phyloP scores from a whole-genome alignment of 495 filamentous ascomycete genomes.

The Podospora didyma region DNA sequence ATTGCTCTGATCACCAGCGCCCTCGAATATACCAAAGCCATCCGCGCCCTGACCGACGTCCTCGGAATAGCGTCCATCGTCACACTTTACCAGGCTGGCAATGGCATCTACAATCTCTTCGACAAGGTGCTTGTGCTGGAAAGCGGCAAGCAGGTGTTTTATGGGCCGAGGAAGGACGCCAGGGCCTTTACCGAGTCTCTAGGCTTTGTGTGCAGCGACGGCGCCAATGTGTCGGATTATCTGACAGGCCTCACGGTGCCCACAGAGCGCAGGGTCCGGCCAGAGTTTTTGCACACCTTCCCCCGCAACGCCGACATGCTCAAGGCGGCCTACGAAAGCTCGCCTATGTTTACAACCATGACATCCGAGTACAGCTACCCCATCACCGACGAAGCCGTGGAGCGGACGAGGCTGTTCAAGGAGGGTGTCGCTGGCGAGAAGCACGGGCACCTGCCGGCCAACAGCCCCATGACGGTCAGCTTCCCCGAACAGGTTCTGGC shows the following conservation, averaged over 20 bases:
- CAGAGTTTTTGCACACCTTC: constrained; percentile 36
- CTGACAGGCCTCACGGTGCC: constrained; percentile 42
- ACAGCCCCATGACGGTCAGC: constrained; percentile 50
- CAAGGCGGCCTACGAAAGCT: constrained; percentile 37
- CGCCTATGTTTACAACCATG: constrained; percentile 32
- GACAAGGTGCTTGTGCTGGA: constrained; percentile 61
- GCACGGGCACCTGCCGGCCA: constrained; percentile 32
- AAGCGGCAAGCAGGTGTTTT: constrained; percentile 61
- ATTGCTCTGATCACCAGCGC: too few relatives aligned
- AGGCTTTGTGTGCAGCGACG: constrained; percentile 46
- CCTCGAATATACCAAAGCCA: constrained; percentile 41
- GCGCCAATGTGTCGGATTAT: constrained; percentile 58
- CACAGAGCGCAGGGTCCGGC: constrained; percentile 19
- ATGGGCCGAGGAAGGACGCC: constrained; percentile 50
- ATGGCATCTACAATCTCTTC: constrained; percentile 61
- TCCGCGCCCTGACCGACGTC: constrained; percentile 52
- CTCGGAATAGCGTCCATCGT: constrained; percentile 54
- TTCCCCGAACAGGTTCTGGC: constrained; percentile 54
- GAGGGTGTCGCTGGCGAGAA: constrained; percentile 45
- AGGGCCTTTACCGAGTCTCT: constrained; percentile 52
- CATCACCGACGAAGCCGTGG: constrained; percentile 35
- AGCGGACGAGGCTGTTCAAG: constrained; percentile 47
- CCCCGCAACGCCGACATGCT: constrained; percentile 44
- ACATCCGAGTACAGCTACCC: constrained; percentile 50
- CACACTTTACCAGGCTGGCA: constrained; percentile 70